Base-by-base conservation (phyloP, 345 rosid genomes). In the Microcos paniculata region DNA sequence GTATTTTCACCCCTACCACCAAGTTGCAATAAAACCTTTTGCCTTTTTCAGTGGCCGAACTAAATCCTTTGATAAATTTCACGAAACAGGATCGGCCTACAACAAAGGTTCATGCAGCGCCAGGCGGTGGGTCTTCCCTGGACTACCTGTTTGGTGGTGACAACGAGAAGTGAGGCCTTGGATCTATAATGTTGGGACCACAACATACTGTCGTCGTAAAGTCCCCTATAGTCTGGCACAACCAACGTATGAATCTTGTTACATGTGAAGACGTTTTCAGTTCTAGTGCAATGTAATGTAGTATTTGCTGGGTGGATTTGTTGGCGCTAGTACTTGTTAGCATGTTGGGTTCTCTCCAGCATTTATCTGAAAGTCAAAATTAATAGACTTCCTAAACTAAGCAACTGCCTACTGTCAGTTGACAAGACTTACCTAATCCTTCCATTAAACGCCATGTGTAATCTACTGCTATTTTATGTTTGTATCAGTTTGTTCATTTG, bases 91-190 rank as follows among this genome's bases (percentile, higher is more conserved):
- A 82, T 33, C 87, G 87, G 15, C 87, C 81, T 66, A 81, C 87
- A 28, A 84, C 85, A 48, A 84, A 84, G 75, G 87, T 84, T 65
- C 87, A 84, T 75, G 81, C 87, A 51, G 87, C 85, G 33, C 85
- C 87, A 11, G 85, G 87, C 15, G 85, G 87, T 43, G 80, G 85
- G 77, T 84, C 87, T 8, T 84, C 87, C 6, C 42, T 84, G 80
- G 87, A 74, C 73, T 84, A 84, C 76, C 87, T 84, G 65, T 84
- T 84, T 81, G 82, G 84, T 53, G 74, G 69, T n/a, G n/a, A n/a
- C 30, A 70, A 16, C 24, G 70, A 66, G 84, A 30, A 72, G 61
- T 80, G 59, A 71, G 46, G 31, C 62, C 31, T 30, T 19, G 15
- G 52, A 26, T 14, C 24, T 8, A 28, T 24, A 43, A 11, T 40